phyloP scores from a whole-genome alignment of 352 stramenopile genomes.

The Globisporangium polare region DNA sequence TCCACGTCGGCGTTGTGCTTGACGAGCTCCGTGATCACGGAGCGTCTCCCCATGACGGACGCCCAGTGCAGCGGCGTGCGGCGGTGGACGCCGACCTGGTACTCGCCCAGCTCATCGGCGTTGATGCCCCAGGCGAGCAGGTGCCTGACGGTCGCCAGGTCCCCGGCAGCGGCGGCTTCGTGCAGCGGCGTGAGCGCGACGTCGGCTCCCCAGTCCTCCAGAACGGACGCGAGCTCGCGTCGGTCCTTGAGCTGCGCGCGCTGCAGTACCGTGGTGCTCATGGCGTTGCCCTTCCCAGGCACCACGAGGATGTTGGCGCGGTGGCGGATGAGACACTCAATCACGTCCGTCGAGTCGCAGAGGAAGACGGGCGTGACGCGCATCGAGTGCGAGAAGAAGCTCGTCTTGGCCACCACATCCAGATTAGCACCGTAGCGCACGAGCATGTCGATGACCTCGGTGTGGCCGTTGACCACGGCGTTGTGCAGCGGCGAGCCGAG shows the following conservation, averaged over 20 bases:
- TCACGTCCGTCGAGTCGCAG: conserved; percentile 64
- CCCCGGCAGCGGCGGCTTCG: conserved; percentile 51
- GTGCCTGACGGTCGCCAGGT: conserved; percentile 47
- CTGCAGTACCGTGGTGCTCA: conserved; percentile 73
- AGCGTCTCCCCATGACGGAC: conserved; percentile 53
- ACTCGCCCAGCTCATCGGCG: conserved; percentile 65
- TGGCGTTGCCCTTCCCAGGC: conserved; percentile 50
- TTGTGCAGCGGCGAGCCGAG: conserved; percentile 67
- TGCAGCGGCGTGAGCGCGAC: conserved; percentile 77
- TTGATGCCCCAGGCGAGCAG: conserved; percentile 51
- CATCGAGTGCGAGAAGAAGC: conserved; percentile 63
- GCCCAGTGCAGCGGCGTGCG: conserved; percentile 77
- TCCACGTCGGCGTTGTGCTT: conserved; percentile 48
- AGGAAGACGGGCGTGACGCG: conserved; percentile 71
- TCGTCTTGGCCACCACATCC: conserved; percentile 53
- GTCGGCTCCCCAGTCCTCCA: conserved; percentile 74
- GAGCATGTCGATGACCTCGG: conserved; percentile 53
- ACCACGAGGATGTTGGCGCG: conserved; percentile 70
- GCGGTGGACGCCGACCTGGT: conserved; percentile 50
- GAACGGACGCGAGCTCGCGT: conserved; percentile 43
- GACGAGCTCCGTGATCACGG: conserved; percentile 53
- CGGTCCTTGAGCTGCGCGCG: conserved; percentile 57
- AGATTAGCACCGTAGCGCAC: conserved; percentile 55
- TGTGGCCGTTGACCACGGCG: conserved; percentile 62
- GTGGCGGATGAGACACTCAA: conserved; percentile 57